These are phyloP conservation scores for Claviceps spartinae DNA, from an alignment of 2,329 filamentous ascomycete genomes.

Conservation along the genomic window DNA sequence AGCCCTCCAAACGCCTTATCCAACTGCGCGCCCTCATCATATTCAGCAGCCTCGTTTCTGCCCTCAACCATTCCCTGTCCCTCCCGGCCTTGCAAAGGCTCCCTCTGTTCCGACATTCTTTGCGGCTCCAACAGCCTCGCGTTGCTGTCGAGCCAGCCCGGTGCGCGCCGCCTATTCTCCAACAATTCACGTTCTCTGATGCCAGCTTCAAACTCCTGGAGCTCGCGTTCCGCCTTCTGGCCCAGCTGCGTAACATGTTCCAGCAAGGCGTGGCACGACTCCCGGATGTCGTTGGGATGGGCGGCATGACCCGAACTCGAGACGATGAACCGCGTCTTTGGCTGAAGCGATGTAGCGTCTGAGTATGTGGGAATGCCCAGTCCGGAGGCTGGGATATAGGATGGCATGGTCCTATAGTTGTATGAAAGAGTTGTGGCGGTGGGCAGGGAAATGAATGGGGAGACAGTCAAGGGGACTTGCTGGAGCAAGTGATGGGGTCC, in stretches of 20 bases:
- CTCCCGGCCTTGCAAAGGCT: conserved; percentile 1
- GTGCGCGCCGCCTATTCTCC: conserved; percentile 67
- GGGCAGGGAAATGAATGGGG: conserved; percentile 84
- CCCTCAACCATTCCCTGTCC: conserved; percentile 5
- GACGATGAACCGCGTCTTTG: conserved; percentile 60
- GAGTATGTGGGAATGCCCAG: conserved; percentile 23
- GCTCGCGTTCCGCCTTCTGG: conserved; percentile 50
- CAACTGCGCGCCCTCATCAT: conserved; percentile 41
- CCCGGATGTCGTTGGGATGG: conserved; percentile 74
- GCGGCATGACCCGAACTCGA: conserved; percentile 69
- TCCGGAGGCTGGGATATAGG: conserved; percentile 52
- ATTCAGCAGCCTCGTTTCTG: conserved; percentile 6
- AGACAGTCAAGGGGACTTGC: conserved; percentile 86
- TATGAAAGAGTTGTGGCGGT: conserved; percentile 85
- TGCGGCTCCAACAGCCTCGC: conserved; percentile 56
- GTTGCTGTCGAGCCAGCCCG: conserved; percentile 69
- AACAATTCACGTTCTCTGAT: conserved; percentile 54
- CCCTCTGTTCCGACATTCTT: conserved; percentile 25
- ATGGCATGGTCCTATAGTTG: conserved; percentile 83
- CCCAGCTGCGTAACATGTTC: conserved; percentile 59
- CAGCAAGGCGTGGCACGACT: conserved; percentile 66
- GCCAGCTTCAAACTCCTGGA: conserved; percentile 56
- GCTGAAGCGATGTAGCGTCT: conserved; percentile 20
- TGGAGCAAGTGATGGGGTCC: conserved; percentile 76
- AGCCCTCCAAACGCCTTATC: conserved; percentile 44